phyloP scores from a whole-genome alignment of 2,329 filamentous ascomycete genomes.

The Thelonectria blattea region DNA sequence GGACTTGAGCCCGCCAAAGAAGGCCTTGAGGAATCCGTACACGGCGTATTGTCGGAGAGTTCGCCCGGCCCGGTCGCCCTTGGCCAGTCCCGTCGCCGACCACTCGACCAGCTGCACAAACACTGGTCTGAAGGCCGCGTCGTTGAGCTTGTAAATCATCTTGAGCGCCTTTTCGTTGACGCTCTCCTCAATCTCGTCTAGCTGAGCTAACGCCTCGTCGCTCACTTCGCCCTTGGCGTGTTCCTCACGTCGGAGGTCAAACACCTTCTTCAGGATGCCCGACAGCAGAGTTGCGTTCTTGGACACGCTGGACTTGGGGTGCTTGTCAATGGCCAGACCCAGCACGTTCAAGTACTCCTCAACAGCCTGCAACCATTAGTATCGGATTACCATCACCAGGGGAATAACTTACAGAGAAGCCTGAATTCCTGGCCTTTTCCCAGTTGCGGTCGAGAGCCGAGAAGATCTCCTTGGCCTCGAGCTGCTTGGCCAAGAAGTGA shows the following conservation, averaged over 20 bases:
- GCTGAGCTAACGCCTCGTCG: slow-evolving; percentile 51
- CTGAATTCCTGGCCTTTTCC: slow-evolving; percentile 65
- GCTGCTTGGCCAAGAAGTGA: slow-evolving; percentile 74
- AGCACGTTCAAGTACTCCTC: slow-evolving; percentile 74
- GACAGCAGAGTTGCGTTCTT: slow-evolving; percentile 77
- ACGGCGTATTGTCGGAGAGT: slow-evolving; percentile 73
- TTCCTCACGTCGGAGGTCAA: slow-evolving; percentile 70
- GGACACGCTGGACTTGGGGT: slow-evolving; percentile 78
- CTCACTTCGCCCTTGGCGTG: slow-evolving; percentile 53
- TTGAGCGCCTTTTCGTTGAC: slow-evolving; percentile 77
- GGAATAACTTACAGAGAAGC: slow-evolving; percentile 62
- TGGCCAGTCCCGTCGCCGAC: slow-evolving; percentile 66
- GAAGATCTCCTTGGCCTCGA: slow-evolving; percentile 80
- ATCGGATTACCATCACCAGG: neutral
- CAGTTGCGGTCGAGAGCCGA: slow-evolving; percentile 76
- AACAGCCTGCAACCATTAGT: slow-evolving; percentile 59
- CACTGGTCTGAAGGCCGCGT: slow-evolving; percentile 88
- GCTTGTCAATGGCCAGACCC: slow-evolving; percentile 73
- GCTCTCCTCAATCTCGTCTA: slow-evolving; percentile 66
- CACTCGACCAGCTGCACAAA: slow-evolving; percentile 89
- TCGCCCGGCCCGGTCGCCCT: slow-evolving; percentile 64
- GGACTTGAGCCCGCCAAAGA: slow-evolving; percentile 88
- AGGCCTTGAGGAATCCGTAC: slow-evolving; percentile 78
- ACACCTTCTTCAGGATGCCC: slow-evolving; percentile 62
- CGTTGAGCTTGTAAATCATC: slow-evolving; percentile 97